phyloP scores from a whole-genome alignment of 257 asterid genomes.

The Jasminum sambac region DNA sequence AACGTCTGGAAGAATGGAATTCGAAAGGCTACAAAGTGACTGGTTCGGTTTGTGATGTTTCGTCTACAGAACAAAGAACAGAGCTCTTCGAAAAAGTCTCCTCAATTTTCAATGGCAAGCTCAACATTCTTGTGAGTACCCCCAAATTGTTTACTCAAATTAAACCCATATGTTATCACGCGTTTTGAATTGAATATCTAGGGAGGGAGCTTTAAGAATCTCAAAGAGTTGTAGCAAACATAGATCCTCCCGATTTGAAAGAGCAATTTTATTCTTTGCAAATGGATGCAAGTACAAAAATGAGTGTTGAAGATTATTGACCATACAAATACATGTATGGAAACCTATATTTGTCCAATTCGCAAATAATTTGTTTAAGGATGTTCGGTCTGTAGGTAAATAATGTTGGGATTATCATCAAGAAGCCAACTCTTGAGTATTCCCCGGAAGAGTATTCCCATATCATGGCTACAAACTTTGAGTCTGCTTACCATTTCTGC shows the following conservation, averaged over 20 bases:
- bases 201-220: too few relatives aligned
- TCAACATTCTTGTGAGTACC: constrained; percentile 74
- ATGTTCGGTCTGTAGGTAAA: constrained; percentile 50
- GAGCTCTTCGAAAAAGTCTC: constrained; percentile 74
- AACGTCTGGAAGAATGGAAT: constrained; percentile 72
- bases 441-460: constrained; percentile 69
- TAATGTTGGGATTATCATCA: constrained; percentile 86
- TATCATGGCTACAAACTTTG: constrained; percentile 79
- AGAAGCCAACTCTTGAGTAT: constrained; percentile 82
- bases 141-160: not conserved
- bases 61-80: constrained; percentile 68
- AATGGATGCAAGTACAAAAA: too few relatives aligned
- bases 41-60: constrained; percentile 83
- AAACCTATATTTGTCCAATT: too few relatives aligned
- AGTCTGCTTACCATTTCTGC: constrained; percentile 79
- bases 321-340: too few relatives aligned
- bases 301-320: too few relatives aligned
- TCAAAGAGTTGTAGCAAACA: too few relatives aligned
- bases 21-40: constrained; percentile 65
- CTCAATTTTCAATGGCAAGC: constrained; percentile 64
- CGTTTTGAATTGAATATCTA: not conserved
- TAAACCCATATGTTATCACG: not conserved
- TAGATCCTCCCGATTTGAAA: too few relatives aligned
- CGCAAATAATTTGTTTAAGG: not conserved
- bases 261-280: too few relatives aligned